phyloP scores from a whole-genome alignment of 1,284 basidiomycete species.

The Cryptococcus jaspeensis region DNA sequence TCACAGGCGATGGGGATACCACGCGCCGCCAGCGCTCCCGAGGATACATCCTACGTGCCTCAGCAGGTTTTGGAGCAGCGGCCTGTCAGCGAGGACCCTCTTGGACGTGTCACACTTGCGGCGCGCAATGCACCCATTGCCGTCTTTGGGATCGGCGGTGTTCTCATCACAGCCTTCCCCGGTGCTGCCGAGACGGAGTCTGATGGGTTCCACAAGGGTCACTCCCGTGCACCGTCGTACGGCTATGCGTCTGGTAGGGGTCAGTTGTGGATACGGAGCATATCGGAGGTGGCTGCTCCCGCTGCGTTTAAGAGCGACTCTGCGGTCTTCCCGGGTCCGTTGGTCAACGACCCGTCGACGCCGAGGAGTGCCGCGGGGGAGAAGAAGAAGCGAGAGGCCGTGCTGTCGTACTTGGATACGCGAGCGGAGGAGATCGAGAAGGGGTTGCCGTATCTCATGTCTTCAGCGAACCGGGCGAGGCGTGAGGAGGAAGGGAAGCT shows the following conservation, averaged over 20 bases:
- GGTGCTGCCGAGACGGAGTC: constrained; percentile 61
- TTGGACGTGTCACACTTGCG: constrained; percentile 66
- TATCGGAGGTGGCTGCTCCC: constrained; percentile 69
- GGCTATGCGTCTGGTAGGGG: constrained; percentile 60
- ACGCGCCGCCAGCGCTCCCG: constrained; percentile 64
- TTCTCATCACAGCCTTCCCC: constrained; percentile 81
- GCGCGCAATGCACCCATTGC: constrained; percentile 66
- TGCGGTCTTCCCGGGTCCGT: constrained; percentile 74
- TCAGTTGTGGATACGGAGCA: constrained; percentile 64
- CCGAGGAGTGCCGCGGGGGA: constrained; percentile 60
- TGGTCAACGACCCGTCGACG: constrained; percentile 71
- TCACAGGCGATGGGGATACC: constrained; percentile 54
- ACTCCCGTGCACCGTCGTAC: constrained; percentile 58
- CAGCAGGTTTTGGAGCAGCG: constrained; percentile 53
- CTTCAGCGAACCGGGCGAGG: constrained; percentile 53
- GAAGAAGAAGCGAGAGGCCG: constrained; percentile 79
- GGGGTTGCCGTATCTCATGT: constrained; percentile 70
- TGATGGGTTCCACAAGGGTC: constrained; percentile 72
- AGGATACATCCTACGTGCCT: constrained; percentile 58
- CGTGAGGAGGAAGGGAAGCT: constrained; percentile 72
- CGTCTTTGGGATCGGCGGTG: constrained; percentile 86
- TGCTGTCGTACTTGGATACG: constrained; percentile 72
- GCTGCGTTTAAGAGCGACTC: constrained; percentile 62
- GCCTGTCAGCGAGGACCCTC: constrained; percentile 65
- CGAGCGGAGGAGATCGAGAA: constrained; percentile 72